phyloP scores from a whole-genome alignment of 345 rosid species.

The Gossypium herbaceum region DNA sequence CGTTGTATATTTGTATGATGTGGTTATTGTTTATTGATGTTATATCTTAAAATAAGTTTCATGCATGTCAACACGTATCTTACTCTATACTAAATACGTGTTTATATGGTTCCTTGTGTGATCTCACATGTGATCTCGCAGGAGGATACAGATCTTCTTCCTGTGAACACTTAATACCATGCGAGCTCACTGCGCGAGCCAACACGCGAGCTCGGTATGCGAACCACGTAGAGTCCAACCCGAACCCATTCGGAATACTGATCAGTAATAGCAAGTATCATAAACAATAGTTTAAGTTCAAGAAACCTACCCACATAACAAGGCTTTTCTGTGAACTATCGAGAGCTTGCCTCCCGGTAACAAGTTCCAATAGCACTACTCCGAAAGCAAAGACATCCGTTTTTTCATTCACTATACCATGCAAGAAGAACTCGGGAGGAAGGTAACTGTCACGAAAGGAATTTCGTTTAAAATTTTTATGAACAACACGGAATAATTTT shows the following conservation, averaged over 20 bases:
- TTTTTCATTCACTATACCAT: neutral
- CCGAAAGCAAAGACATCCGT: neutral
- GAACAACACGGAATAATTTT: neutral
- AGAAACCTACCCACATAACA: neutral
- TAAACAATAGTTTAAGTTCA: neutral
- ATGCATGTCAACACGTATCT: rapidly evolving
- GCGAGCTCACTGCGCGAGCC: too few relatives aligned
- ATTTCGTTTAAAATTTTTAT: neutral
- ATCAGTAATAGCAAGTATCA: too few relatives aligned
- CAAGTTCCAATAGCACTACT: neutral
- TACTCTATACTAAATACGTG: too few relatives aligned
- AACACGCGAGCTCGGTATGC: rapidly evolving
- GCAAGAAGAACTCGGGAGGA: neutral
- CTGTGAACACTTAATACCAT: too few relatives aligned
- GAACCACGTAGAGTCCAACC: too few relatives aligned
- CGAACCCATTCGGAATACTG: too few relatives aligned
- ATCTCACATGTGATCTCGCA: too few relatives aligned
- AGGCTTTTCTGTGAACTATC: neutral
- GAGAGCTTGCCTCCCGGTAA: neutral
- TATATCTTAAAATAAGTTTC: too few relatives aligned
- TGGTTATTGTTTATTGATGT: too few relatives aligned
- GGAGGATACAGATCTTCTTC: too few relatives aligned
- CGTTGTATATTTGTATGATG: too few relatives aligned
- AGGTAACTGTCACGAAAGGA: neutral
- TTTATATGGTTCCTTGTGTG: too few relatives aligned